Evolutionary conservation across 129 eudicot species (phyloP), one percentile per base, ranked within the genome.

Genomic region (Scalesia atractyloides): DNA sequence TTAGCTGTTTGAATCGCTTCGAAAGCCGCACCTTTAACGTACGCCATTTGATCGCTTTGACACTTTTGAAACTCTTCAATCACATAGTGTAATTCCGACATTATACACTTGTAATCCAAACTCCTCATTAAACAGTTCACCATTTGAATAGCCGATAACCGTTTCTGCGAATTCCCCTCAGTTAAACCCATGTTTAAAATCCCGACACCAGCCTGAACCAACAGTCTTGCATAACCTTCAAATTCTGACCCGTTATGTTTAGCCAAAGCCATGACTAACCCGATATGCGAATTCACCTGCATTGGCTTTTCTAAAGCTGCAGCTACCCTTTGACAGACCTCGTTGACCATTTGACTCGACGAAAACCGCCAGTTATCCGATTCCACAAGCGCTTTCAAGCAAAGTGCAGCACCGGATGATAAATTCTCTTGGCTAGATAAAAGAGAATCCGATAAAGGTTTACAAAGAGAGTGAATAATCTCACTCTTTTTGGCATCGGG

Each of bases 351-450:
- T 68, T 94, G 91, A 64, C 64, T 73, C 6, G 93, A 86, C 14
- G 93, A 89, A 79, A 86, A 88, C 12, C 91, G 84, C 98, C 98
- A 94, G 68, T 94, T 90, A 81, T 90, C 98, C 5, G 92, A 84
- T 34, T 94, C 97, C 63, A 90, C 96, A 17, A 94, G 89, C 7
- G 98, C 88, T 54, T 84, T 87, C 70, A 94, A 64, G 66, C 98
- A 94, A 19, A 94, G 91, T 24, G 98, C 98, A 46, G 97, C 85
- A 52, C 98, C 98, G 5, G 91, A 86, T 20, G 98, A 88, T 17
- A 90, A 74, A 61, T 82, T 88, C 67, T 94, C 97, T 58, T 84
- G 96, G 74, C 87, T 81, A 7, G 84, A 79, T 83, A 90, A 78
- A 64, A 94, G 87, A 18, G 91, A 86, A 77, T 94, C 96, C 0